Conservation (phyloP, 2,329 filamentous ascomycete genomes). For the Trichophyton simii region DNA sequence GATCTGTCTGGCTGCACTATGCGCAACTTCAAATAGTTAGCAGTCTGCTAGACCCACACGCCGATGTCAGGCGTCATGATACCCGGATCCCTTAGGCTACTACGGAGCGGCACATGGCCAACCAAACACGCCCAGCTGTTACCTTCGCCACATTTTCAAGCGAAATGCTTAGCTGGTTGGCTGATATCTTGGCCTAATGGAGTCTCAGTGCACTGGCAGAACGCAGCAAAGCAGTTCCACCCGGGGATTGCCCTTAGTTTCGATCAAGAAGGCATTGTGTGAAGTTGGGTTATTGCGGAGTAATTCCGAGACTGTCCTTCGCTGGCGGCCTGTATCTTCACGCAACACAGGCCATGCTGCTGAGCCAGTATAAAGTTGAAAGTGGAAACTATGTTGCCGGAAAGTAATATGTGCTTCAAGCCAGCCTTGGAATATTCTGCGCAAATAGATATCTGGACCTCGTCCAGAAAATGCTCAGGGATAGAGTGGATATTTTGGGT, state of each 20-base stretch:
- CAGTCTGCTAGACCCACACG: no score
- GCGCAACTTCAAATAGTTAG: no score
- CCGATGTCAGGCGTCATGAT: no score
- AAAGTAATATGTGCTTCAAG: neutral
- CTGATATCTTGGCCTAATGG: neutral
- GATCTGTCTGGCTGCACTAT: no score
- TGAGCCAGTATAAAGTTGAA: neutral
- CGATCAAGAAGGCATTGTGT: neutral
- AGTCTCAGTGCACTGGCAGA: slow-evolving; percentile 4
- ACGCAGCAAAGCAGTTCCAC: neutral
- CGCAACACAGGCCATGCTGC: neutral
- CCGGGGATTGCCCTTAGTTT: neutral
- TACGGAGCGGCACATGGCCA: no score
- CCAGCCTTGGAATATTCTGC: slow-evolving; percentile 1
- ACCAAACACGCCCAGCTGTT: neutral
- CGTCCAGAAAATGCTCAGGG: slow-evolving; percentile 1
- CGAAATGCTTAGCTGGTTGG: slow-evolving; percentile 1
- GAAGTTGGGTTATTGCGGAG: neutral
- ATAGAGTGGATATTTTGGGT: neutral
- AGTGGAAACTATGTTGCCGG: neutral
- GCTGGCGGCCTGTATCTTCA: neutral
- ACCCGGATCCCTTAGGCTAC: no score
- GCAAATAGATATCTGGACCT: neutral
- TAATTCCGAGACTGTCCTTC: neutral
- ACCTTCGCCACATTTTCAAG: neutral